A percentile compares a stretch with the other conserved stretches of the same genome.
Evolutionary conservation across 192 early-diverging fungal species (phyloP).

Genomic region (Coemansia asiatica): DNA sequence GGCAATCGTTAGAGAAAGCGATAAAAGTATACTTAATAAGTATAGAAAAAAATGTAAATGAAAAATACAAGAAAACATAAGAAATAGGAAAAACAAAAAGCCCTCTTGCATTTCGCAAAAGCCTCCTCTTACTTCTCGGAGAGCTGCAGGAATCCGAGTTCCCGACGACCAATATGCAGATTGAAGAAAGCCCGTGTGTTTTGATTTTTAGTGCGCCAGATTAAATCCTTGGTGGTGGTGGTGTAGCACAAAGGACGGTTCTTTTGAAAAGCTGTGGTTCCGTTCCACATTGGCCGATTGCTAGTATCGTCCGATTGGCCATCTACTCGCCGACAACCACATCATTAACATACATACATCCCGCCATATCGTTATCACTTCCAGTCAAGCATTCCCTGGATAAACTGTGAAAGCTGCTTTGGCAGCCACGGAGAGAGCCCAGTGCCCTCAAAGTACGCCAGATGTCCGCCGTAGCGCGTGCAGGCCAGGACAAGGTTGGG

Average conservation of each 20-base stretch:
- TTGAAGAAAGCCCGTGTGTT: too few species aligned
- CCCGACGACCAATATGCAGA: too few species aligned
- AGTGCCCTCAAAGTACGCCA: slow-evolving; percentile 70
- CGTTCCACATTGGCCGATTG: too few species aligned
- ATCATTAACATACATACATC: too few species aligned
- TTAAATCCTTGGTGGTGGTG: too few species aligned
- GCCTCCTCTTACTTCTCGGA: too few species aligned
- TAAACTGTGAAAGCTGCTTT: slow-evolving; percentile 63
- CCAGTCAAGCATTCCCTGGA: slow-evolving; percentile 40
- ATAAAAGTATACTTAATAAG: background rate
- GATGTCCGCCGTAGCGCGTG: slow-evolving; percentile 83
- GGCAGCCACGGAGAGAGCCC: slow-evolving; percentile 59
- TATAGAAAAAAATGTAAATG: background rate
- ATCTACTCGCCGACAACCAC: background rate
- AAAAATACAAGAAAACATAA: background rate
- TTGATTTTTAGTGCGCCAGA: too few species aligned
- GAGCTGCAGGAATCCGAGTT: too few species aligned
- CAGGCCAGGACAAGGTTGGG: slow-evolving; percentile 77
- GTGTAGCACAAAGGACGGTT: too few species aligned
- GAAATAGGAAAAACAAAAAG: background rate
- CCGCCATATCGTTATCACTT: slow-evolving; percentile 1
- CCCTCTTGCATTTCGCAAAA: too few species aligned
- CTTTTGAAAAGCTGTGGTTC: too few species aligned
- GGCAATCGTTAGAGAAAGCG: background rate
- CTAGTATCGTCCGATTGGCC: background rate